Evolutionary conservation across 2,329 filamentous ascomycete species (phyloP), one percentile per base, ranked within the genome.

Genomic region (Exophiala alcalophila): DNA sequence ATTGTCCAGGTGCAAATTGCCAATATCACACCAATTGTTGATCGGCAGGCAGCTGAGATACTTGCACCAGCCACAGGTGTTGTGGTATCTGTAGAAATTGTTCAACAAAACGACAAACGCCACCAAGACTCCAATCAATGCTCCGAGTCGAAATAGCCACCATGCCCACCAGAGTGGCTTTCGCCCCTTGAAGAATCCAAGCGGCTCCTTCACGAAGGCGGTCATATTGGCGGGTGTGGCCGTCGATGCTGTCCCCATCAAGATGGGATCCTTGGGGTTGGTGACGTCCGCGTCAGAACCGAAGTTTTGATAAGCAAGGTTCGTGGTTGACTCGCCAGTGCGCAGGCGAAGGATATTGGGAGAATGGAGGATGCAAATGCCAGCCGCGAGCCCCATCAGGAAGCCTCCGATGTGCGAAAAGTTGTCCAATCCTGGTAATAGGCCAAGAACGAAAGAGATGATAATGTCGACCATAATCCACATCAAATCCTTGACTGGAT

Each of bases 351-450:
- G 73, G 2, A 81, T 74, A 52, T 89, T 86, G 2, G 92, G 92
- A 3, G 90, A 96, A 61, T 91, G 89, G 49, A 98, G 72, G 19
- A 98, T 74, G 50, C 83, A 94, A 37, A 97, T 74, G 9, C 92
- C 92, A 1, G 96, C 77, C 0, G 83, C 84, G 5, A 98, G 69
- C 1, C 92, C 92, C 81, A 94, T 94, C 36, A 94, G 67, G 64
- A 97, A 96, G 2, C 92, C 92, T 40, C 92, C 92, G 50, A 98
- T 96, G 56, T 98, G 92, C 11, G 87, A 86, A 65, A 97, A 98
- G 65, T 98, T 98, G 71, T 98, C 92, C 32, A 98, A 69, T 6
- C 90, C 91, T 0, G 92, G 92, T 1, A 98, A 75, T 3, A 98
- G 76, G 23, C 92, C 92, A 2, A 98, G 77, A 11, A 92, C 88